phyloP scores from a whole-genome alignment of 164 flowering plant species.

The Warburgia ugandensis region DNA sequence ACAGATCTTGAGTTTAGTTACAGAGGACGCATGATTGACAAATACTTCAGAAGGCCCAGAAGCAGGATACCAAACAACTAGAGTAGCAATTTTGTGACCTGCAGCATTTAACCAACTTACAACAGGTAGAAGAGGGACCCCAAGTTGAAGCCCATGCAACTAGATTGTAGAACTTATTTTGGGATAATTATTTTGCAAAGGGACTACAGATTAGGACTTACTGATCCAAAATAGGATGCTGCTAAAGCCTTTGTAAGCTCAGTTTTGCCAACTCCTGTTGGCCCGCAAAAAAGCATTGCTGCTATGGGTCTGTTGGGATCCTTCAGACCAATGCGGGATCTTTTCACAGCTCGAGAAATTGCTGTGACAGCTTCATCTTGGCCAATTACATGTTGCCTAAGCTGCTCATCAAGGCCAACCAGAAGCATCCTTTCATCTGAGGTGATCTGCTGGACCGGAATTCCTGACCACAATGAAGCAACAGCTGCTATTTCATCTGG shows the following conservation, averaged over 20 bases:
- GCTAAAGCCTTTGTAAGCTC: slow-evolving; percentile 84
- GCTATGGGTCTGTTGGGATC: slow-evolving; percentile 82
- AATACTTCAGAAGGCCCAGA: not conserved
- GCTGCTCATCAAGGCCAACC: slow-evolving; percentile 60
- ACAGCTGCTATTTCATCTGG: slow-evolving; percentile 73
- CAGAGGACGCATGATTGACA: no score
- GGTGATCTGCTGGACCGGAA: slow-evolving; percentile 74
- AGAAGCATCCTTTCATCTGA: slow-evolving; percentile 59
- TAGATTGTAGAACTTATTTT: not conserved
- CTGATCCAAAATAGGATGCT: slow-evolving; percentile 79
- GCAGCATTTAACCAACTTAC: no score
- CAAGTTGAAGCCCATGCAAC: not conserved
- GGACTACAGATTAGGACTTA: slow-evolving; percentile 23
- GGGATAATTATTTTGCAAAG: not conserved
- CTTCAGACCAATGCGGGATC: slow-evolving; percentile 73
- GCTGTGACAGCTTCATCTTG: slow-evolving; percentile 87
- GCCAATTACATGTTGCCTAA: slow-evolving; percentile 60
- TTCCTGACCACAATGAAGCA: slow-evolving; percentile 79
- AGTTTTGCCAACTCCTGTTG: slow-evolving; percentile 96
- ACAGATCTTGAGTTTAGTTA: no score
- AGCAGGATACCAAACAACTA: slow-evolving; percentile 1
- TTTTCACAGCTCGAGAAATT: slow-evolving; percentile 76
- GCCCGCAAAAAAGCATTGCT: slow-evolving; percentile 81
- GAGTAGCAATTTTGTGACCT: no score
- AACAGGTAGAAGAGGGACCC: no score